Conservation (phyloP, 2,329 filamentous ascomycete genomes). For the Hypoxylon sp. region DNA sequence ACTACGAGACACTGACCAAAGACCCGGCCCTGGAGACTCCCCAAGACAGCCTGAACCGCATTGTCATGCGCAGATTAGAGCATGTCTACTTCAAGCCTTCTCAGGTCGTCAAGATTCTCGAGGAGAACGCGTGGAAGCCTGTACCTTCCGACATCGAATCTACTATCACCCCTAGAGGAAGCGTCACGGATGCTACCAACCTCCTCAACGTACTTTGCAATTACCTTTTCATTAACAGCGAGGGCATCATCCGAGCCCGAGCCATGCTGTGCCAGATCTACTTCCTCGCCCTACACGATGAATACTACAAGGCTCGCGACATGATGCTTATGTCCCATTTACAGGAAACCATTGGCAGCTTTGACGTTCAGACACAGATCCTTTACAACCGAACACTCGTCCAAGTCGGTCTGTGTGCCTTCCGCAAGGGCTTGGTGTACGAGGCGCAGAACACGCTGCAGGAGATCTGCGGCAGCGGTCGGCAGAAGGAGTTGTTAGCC, state of each 20-base stretch:
- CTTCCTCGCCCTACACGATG: conserved; percentile 95
- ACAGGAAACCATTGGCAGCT: conserved; percentile 95
- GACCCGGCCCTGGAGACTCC: conserved; percentile 74
- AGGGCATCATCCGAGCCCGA: conserved; percentile 93
- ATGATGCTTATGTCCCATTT: conserved; percentile 99
- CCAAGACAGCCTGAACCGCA: conserved; percentile 89
- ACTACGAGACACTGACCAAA: conserved; percentile 83
- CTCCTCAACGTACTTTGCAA: conserved; percentile 90
- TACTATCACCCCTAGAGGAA: conserved; percentile 76
- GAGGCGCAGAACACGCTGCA: conserved; percentile 97
- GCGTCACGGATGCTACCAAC: conserved; percentile 72
- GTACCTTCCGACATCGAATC: conserved; percentile 77
- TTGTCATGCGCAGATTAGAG: conserved; percentile 92
- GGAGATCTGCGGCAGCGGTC: conserved; percentile 96
- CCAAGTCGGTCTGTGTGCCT: conserved; percentile 97
- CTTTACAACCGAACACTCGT: conserved; percentile 98
- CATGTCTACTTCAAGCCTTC: conserved; percentile 99
- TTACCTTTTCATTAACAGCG: conserved; percentile 93
- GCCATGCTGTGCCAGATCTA: conserved; percentile 99
- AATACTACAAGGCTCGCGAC: conserved; percentile 97
- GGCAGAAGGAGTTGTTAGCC: conserved; percentile 96
- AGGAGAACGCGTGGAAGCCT: conserved; percentile 91
- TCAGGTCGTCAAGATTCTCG: conserved; percentile 90
- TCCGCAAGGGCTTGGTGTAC: conserved; percentile 95
- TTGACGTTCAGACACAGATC: conserved; percentile 96